Evolutionary conservation across 2,329 filamentous ascomycete species (phyloP).

Genomic region (Westerdykella aurantiaca): DNA sequence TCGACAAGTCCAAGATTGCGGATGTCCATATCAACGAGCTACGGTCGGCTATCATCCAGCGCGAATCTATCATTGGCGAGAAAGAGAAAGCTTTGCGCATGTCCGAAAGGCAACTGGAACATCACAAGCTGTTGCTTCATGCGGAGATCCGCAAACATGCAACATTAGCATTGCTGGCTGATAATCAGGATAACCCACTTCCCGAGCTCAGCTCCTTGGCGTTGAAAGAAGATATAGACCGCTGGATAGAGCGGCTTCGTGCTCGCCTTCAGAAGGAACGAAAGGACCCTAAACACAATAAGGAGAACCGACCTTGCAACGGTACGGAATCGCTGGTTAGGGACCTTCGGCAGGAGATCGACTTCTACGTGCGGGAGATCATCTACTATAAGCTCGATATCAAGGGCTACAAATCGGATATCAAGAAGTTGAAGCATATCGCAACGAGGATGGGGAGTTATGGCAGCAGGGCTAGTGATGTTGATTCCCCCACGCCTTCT

Average conservation of each 20-base stretch:
- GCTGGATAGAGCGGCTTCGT: constrained; percentile 31
- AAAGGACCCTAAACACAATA: not conserved
- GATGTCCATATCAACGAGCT: constrained; percentile 29
- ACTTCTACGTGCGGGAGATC: constrained; percentile 44
- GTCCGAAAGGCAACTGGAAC: constrained; percentile 35
- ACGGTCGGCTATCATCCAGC: constrained; percentile 23
- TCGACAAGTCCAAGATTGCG: constrained; percentile 20
- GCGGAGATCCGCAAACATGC: constrained; percentile 38
- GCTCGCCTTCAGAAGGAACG: constrained; percentile 23
- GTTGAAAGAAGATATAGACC: constrained; percentile 30
- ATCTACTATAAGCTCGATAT: constrained; percentile 47
- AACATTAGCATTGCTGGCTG: constrained; percentile 16
- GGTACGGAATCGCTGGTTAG: constrained; percentile 15
- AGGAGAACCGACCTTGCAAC: not conserved
- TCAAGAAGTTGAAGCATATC: constrained; percentile 31
- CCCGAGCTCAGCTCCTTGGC: constrained; percentile 26
- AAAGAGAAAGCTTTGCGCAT: constrained; percentile 26
- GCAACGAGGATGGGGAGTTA: constrained; percentile 19
- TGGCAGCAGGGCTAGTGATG: constrained; percentile 19
- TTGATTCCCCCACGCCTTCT: constrained; percentile 26
- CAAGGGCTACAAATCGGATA: constrained; percentile 41
- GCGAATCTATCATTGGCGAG: constrained; percentile 27
- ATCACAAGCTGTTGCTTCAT: constrained; percentile 37
- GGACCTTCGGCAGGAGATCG: constrained; percentile 37
- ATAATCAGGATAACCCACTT: constrained; percentile 19